Evolutionary conservation across 1,284 basidiomycete species (phyloP).

Genomic region (Stygiomarasmius scandens): DNA sequence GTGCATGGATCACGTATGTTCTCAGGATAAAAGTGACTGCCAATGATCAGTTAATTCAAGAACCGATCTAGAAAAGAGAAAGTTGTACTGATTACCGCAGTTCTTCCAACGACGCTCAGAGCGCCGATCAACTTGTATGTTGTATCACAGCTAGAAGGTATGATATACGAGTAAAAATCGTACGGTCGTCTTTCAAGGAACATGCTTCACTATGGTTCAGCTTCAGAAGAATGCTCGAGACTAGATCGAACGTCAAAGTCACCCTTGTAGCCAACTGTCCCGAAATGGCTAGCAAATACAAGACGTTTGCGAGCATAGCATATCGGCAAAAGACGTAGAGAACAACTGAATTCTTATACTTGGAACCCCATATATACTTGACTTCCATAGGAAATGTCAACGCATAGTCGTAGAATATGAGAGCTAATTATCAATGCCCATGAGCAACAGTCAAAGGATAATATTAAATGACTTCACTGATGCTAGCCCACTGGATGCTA

Average conservation of each 20-base stretch:
- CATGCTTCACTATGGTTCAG: background rate
- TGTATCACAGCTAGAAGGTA: slow-evolving; percentile 33
- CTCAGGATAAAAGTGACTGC: slow-evolving; percentile 29
- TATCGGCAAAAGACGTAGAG: slow-evolving; percentile 42
- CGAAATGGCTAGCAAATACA: slow-evolving; percentile 35
- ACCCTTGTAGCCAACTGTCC: slow-evolving; percentile 26
- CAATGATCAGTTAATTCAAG: background rate
- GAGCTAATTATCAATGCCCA: slow-evolving; percentile 16
- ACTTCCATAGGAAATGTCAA: slow-evolving; percentile 37
- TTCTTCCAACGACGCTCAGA: slow-evolving; percentile 36
- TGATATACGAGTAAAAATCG: no score
- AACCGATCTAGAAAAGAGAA: background rate
- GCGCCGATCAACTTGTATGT: slow-evolving; percentile 35
- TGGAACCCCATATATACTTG: slow-evolving; percentile 35
- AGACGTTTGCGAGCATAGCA: slow-evolving; percentile 36
- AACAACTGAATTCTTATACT: slow-evolving; percentile 31
- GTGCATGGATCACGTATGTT: slow-evolving; percentile 28
- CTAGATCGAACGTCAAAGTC: background rate
- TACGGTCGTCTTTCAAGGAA: no score
- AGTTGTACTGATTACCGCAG: slow-evolving; percentile 34
- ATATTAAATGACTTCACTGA: slow-evolving; percentile 21
- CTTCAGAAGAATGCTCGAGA: background rate
- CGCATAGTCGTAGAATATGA: slow-evolving; percentile 36
- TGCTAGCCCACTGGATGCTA: slow-evolving; percentile 33
- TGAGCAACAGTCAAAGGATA: background rate